Evolutionary conservation across 2,329 filamentous ascomycete species (phyloP).

Genomic region (Emmonsiellopsis sp.): DNA sequence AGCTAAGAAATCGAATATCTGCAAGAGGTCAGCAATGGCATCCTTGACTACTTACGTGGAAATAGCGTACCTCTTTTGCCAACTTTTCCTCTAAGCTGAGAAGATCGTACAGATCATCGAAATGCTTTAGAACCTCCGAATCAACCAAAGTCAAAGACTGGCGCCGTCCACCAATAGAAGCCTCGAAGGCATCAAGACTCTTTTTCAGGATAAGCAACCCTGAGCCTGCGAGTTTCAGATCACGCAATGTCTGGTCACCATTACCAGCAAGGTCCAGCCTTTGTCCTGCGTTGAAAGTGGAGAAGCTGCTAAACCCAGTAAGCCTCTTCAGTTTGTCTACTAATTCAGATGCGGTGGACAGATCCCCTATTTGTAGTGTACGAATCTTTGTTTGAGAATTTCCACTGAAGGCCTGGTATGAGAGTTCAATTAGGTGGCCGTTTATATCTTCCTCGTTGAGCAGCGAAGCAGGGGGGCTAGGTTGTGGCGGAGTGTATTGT

Average conservation of each 20-base stretch:
- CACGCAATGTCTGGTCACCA: slow-evolving; percentile 53
- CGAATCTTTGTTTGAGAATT: slow-evolving; percentile 50
- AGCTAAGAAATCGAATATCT: slow-evolving; percentile 62
- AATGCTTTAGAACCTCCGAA: slow-evolving; percentile 69
- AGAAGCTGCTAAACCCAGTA: slow-evolving; percentile 69
- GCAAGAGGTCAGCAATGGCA: slow-evolving; percentile 7
- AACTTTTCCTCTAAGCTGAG: slow-evolving; percentile 63
- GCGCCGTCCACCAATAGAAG: slow-evolving; percentile 25
- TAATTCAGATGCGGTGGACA: slow-evolving; percentile 62
- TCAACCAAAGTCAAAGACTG: slow-evolving; percentile 56
- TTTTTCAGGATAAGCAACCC: slow-evolving; percentile 57
- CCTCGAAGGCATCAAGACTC: slow-evolving; percentile 40
- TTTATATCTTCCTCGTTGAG: slow-evolving; percentile 44
- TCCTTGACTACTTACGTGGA: not conserved
- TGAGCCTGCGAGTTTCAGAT: slow-evolving; percentile 52
- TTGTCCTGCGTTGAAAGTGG: slow-evolving; percentile 60
- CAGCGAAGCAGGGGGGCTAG: slow-evolving; percentile 50
- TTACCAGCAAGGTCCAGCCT: slow-evolving; percentile 53
- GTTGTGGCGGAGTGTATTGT: slow-evolving; percentile 52
- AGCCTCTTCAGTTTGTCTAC: slow-evolving; percentile 56
- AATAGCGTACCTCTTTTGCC: slow-evolving; percentile 50
- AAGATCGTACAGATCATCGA: slow-evolving; percentile 73
- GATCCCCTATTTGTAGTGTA: slow-evolving; percentile 55
- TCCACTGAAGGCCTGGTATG: slow-evolving; percentile 65
- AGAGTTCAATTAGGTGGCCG: slow-evolving; percentile 57